A percentile compares a stretch with the other conserved stretches of the same genome.
phyloP scores from a whole-genome alignment of 1,139 yeast species.

The Protomyces inundatus region DNA sequence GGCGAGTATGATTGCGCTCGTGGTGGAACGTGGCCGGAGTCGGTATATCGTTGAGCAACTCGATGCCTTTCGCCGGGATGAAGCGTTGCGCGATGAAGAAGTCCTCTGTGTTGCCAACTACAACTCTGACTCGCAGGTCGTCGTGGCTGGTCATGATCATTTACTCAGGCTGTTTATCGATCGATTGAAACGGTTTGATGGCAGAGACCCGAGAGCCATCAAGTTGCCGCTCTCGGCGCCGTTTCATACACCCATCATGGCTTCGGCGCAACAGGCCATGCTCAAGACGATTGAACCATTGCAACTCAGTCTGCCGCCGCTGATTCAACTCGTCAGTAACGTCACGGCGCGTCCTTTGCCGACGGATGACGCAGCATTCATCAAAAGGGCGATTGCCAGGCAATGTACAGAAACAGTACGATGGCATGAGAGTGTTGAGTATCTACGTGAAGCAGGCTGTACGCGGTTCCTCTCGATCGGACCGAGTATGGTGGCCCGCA shows the following conservation, averaged over 20 bases:
- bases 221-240: conserved; percentile 25
- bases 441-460: conserved; percentile 5
- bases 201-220: conserved; percentile 25
- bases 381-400: conserved; percentile 20
- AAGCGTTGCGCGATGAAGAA: conserved; percentile 5
- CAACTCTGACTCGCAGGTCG: conserved; percentile 26
- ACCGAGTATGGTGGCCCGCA: conserved; percentile 21
- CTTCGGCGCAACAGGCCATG: conserved; percentile 10
- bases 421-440: conserved; percentile 20
- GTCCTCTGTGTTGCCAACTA: conserved; percentile 25
- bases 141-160: conserved; percentile 22
- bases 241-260: conserved; percentile 27
- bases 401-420: conserved; percentile 23
- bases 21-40: conserved; percentile 14
- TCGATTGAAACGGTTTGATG: conserved; percentile 14
- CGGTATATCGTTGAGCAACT: conserved; percentile 16
- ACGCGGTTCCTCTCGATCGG: conserved; percentile 16
- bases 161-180: conserved; percentile 12
- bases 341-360: conserved; percentile 27
- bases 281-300: background rate
- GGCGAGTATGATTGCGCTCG: conserved; percentile 24
- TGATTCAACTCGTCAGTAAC: conserved; percentile 19
- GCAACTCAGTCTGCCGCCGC: conserved; percentile 14
- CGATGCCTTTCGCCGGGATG: conserved; percentile 1
- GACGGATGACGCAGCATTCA: conserved; percentile 2